Conservation (phyloP, 495 filamentous ascomycete species). For the Niebla homalea region DNA sequence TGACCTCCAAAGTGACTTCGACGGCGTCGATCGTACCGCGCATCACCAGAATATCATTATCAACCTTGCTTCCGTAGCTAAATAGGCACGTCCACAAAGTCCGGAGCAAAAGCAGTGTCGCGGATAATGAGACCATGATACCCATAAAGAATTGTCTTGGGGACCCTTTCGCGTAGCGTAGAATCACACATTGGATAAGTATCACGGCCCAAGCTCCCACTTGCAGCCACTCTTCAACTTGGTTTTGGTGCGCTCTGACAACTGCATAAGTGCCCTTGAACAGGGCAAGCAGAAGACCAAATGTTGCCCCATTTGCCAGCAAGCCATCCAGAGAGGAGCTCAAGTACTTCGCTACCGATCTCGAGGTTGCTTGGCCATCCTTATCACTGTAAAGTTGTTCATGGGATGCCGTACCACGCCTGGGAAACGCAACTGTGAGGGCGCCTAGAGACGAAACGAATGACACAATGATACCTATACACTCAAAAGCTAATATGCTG, state of each 20-base stretch:
- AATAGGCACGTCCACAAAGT: neutral
- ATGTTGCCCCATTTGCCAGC: neutral
- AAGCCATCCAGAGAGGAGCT: no score
- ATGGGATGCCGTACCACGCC: neutral
- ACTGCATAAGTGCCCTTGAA: neutral
- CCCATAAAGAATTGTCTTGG: neutral
- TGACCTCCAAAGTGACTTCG: neutral
- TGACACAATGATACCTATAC: neutral
- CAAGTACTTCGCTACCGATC: neutral
- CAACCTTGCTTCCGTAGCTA: neutral
- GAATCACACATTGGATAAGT: neutral
- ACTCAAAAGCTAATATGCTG: neutral
- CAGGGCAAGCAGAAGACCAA: neutral
- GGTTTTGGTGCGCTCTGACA: neutral
- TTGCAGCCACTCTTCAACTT: neutral
- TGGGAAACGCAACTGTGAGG: neutral
- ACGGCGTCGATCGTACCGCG: neutral
- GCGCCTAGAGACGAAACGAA: neutral
- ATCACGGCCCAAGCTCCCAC: neutral
- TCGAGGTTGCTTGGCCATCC: neutral
- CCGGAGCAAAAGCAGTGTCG: neutral
- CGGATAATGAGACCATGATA: neutral
- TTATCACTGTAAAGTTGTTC: no score
- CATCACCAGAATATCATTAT: neutral
- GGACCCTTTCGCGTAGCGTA: neutral